These are phyloP conservation scores for Diutina mesorugosa DNA, from an alignment of 1,139 yeast genomes.

Conservation along the genomic window DNA sequence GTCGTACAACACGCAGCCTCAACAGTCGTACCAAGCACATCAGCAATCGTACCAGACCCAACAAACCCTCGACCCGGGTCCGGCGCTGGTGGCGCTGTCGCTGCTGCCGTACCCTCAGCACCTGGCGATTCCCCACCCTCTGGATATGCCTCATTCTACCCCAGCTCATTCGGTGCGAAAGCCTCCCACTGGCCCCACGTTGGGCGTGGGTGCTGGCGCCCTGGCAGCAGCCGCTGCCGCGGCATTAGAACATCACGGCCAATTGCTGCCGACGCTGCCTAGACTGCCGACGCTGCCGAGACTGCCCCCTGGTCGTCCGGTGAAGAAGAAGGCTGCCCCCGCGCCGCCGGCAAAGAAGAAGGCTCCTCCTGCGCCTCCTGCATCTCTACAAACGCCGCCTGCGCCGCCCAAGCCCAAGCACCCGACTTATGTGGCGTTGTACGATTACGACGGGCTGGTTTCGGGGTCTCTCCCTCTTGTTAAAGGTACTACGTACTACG, in stretches of 20 bases:
- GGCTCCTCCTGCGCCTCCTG: constrained; percentile 39
- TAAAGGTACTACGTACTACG: constrained; percentile 63
- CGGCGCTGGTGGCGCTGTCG: constrained; percentile 7
- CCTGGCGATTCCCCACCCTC: constrained; percentile 9
- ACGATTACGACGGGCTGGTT: constrained; percentile 82
- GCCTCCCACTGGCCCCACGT: constrained; percentile 6
- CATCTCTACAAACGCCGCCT: constrained; percentile 12
- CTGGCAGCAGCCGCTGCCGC: constrained; percentile 7
- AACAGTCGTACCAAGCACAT: neutral
- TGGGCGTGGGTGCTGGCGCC: constrained; percentile 6
- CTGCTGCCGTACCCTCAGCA: constrained; percentile 10
- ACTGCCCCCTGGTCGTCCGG: constrained; percentile 13
- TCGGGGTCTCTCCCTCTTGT: constrained; percentile 66
- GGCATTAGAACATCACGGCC: constrained; percentile 4
- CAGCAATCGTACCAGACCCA: too few species aligned
- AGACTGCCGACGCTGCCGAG: constrained; percentile 13
- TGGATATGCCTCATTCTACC: constrained; percentile 1
- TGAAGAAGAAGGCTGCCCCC: constrained; percentile 21
- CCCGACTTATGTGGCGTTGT: constrained; percentile 79
- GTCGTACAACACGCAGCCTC: neutral
- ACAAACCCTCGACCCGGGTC: constrained; percentile 4
- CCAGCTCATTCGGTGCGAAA: constrained; percentile 6
- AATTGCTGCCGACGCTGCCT: constrained; percentile 13
- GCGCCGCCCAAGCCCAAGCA: constrained; percentile 50
- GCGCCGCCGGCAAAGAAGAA: constrained; percentile 30